Evolutionary conservation across 1,284 basidiomycete species (phyloP), one percentile per base, ranked within the genome.

Genomic region (Meripilus lineatus): DNA sequence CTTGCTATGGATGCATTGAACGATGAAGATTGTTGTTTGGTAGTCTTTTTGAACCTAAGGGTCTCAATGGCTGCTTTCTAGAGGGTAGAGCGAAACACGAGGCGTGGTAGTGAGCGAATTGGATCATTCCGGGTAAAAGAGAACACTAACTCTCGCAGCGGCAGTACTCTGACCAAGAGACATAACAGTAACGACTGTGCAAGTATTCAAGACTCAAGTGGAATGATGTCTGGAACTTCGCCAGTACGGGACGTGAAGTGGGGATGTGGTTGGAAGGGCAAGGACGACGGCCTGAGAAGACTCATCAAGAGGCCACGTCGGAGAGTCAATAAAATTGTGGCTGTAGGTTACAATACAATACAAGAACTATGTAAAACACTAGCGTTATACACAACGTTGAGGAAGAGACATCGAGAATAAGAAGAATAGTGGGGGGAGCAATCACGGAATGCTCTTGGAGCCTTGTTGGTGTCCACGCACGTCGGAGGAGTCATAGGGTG

Each of bases 51-150:
- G 60, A 79, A 78, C 62, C 68, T 74, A 44, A 84, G 77, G 56
- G 74, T 70, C 50, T 81, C 77, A 48, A 84, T 64, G 40, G 75
- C 72, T 58, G 70, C 70, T 66, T 70, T 78, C 79, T 82, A 61
- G 38, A 40, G 46, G 46, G 43, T 44, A 36, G 37, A 44, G 50
- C 34, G 34, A 49, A 17, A 45, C 35, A 49, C 36, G 45, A 23
- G 38, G 49, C 35, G 51, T 50, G 50, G 58, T 52, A 44, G 58
- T 56, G 46, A 58, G 55, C 52, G 40, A 51, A 52, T n/a, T n/a
- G n/a, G n/a, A n/a, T n/a, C n/a, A n/a, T n/a, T n/a, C n/a, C n/a
- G n/a, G n/a, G n/a, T 36, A 36, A 56, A 55, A 48, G 28, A 25
- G 40, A 28, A 47, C 49, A 72, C 71, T 56, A 46, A 73, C 72